Evolutionary conservation across 2,329 filamentous ascomycete species (phyloP), one percentile per base, ranked within the genome.

Genomic region (Cordyceps militaris): DNA sequence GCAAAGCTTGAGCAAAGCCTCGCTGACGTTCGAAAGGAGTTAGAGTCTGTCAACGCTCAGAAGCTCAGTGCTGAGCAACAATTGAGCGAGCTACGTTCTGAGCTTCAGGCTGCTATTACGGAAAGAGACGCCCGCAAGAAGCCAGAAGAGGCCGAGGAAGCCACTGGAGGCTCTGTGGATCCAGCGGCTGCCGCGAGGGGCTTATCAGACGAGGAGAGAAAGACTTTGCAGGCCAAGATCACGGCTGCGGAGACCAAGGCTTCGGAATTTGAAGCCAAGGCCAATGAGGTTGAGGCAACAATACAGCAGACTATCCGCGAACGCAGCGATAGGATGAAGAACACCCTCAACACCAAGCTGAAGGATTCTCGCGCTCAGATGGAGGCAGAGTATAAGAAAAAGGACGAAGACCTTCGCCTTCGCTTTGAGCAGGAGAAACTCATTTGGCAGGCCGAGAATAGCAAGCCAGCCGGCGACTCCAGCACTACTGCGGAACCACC

Each of bases 271-370:
- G 86, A 91, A 66, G 74, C 77, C 14, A 87, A 86, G 69, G 80
- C 76, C 1, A 79, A 81, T 56, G 82, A 85, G 60, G 75, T 87
- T 16, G 88, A 92, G 66, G 80, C 83, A 30, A 79, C 77, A 56
- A 79, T 84, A 47, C 76, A 82, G 57, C 74, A 72, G 36, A 84
- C 80, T 11, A 77, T 89, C 59, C 88, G 88, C 65, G 75, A 79
- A 54, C 80, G 85, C 46, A 85, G 84, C 1, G 83, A 89, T 44
- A 82, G 81, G 67, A 88, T 90, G 86, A 87, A 85, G 66, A 78
- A 81, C 23, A 73, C 80, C 1, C 73, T 90, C 51, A 87, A 85
- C 65, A 85, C 83, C 67, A 90, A 88, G 67, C 77, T 96, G 16
- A 82, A 78, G 58, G 89, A 90, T 64, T 81, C 85, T 46, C 80